Evolutionary conservation across 1,284 basidiomycete genomes (phyloP), one percentile per base, ranked within the genome.

Genomic region (Apiotrichum laibachii): DNA sequence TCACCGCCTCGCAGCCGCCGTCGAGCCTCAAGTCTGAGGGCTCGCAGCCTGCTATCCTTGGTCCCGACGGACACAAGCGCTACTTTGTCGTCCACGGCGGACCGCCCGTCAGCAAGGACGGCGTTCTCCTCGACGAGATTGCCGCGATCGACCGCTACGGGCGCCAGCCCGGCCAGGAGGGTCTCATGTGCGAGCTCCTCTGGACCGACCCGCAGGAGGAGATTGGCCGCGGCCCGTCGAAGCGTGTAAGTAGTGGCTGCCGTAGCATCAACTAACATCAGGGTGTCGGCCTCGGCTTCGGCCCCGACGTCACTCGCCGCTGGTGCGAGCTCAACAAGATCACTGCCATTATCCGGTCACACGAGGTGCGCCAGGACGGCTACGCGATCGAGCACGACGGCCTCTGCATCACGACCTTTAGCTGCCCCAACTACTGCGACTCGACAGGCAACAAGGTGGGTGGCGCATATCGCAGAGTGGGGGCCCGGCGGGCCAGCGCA

Each of bases 61-160:
- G 88, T n/a, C 84, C 87, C 2, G 82, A 90, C 57, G 92, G 92
- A 15, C 77, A 81, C 53, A 96, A 94, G 77, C 86, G 94, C 37
- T 98, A 88, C 80, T 97, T 98, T 70, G 87, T 99, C 64, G 92
- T 96, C 4, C 96, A 99, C 72, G 93, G 93, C 31, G 96, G 96
- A 13, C 73, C 73, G 10, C 83, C 98, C 15, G 98, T 98, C 81
- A 92, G 90, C 77, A 89, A 90, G 72, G 96, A 99, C 72, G 88
- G 85, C 45, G 91, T 99, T 12, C 92, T 90, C 6, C 81, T 99
- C 31, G 92, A 96, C 33, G 93, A 98, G 61, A 87, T 99, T 66
- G 84, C 86, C 42, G 89, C 90, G 74, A 87, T 99, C 62, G 85
- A 89, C 61, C 86, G 94, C 57, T 85, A 92, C 66, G 90, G 91